These are phyloP conservation scores for Cordyceps tenuipes DNA, from an alignment of 2,329 filamentous ascomycete species.

Conservation along the genomic window DNA sequence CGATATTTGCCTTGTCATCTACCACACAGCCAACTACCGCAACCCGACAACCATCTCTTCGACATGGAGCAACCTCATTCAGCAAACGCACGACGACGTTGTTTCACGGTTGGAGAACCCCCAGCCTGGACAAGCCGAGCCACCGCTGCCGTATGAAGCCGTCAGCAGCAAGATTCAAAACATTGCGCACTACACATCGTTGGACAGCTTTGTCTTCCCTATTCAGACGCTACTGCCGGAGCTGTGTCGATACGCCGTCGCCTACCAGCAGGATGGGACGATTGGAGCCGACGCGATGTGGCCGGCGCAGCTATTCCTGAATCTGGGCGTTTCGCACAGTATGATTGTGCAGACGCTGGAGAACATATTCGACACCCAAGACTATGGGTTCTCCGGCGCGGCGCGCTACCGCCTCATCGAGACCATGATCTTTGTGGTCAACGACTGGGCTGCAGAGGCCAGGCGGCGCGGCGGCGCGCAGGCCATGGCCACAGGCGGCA, in stretches of 20 bases:
- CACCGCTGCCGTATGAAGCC: slow-evolving; percentile 58
- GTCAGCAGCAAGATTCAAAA: slow-evolving; percentile 56
- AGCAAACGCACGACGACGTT: slow-evolving; percentile 56
- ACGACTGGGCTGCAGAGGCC: slow-evolving; percentile 41
- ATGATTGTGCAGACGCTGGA: slow-evolving; percentile 49
- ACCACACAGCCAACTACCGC: slow-evolving; percentile 83
- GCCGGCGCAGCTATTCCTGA: slow-evolving; percentile 49
- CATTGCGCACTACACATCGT: slow-evolving; percentile 56
- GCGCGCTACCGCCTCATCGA: slow-evolving; percentile 43
- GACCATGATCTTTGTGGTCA: slow-evolving; percentile 43
- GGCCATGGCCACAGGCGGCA: slow-evolving; percentile 29
- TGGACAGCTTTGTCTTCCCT: slow-evolving; percentile 60
- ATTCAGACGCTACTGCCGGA: slow-evolving; percentile 52
- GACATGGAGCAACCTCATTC: slow-evolving; percentile 78
- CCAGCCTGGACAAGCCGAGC: slow-evolving; percentile 28
- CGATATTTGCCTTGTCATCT: slow-evolving; percentile 88
- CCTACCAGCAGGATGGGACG: slow-evolving; percentile 48
- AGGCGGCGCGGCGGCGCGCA: slow-evolving; percentile 35
- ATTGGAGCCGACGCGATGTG: slow-evolving; percentile 49
- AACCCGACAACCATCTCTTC: slow-evolving; percentile 74
- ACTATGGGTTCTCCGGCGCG: slow-evolving; percentile 48
- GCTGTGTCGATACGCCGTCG: slow-evolving; percentile 53
- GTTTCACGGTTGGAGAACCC: slow-evolving; percentile 37
- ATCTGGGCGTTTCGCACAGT: slow-evolving; percentile 47
- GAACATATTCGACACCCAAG: slow-evolving; percentile 49